Conservation (phyloP, 331 rosid genomes). For the Rhamnella rubrinervis region DNA sequence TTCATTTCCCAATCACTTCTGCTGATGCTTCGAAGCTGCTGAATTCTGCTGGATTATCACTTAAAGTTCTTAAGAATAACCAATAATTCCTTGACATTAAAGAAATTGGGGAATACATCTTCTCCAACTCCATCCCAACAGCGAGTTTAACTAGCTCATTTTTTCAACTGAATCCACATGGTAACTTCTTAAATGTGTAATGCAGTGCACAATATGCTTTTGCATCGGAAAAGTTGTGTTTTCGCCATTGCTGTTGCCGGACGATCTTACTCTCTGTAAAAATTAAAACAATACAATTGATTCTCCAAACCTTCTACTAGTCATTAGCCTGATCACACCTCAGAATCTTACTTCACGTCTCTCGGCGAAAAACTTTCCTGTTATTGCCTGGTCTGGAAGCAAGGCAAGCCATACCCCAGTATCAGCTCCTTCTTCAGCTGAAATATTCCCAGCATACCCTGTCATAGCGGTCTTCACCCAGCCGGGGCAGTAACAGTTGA, state of each 20-base stretch:
- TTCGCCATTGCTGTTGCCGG: not conserved
- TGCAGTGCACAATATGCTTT: too few species aligned
- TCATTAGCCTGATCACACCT: constrained; percentile 13
- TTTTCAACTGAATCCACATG: constrained; percentile 1
- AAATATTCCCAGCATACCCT: constrained; percentile 73
- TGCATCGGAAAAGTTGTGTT: too few species aligned
- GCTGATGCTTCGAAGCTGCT: not conserved
- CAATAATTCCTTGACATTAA: constrained; percentile 1
- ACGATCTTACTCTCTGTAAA: not conserved
- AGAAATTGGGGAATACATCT: constrained; percentile 15
- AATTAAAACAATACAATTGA: constrained; percentile 1
- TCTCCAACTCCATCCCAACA: constrained; percentile 9
- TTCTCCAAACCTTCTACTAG: not conserved
- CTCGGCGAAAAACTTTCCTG: constrained; percentile 83
- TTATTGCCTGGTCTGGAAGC: constrained; percentile 69
- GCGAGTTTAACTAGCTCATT: constrained; percentile 2
- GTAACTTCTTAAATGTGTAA: too few species aligned
- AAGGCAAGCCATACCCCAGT: constrained; percentile 92
- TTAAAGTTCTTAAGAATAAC: constrained; percentile 7
- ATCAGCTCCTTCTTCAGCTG: constrained; percentile 93
- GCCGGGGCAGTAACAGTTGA: constrained; percentile 90
- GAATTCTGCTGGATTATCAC: constrained; percentile 1
- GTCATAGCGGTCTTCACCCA: constrained; percentile 96
- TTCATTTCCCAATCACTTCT: not conserved
- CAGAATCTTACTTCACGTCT: constrained; percentile 77